These are phyloP conservation scores for Oxyria digyna DNA, from an alignment of 148 eudicot genomes.

Conservation along the genomic window DNA sequence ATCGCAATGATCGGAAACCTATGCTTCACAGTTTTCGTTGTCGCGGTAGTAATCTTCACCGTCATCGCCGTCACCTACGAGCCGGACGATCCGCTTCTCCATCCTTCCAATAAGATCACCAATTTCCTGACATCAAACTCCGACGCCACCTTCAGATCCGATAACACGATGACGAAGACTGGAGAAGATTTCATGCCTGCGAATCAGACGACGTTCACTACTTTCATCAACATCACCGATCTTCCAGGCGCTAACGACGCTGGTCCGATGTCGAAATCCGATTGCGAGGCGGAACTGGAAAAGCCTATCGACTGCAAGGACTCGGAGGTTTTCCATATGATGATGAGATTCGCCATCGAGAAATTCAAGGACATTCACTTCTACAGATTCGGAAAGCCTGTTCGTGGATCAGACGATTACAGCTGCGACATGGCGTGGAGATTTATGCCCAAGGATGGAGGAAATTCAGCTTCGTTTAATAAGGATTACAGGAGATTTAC, in stretches of 20 bases:
- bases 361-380: constrained; percentile 76
- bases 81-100: constrained; percentile 80
- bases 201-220: constrained; percentile 48
- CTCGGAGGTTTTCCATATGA: constrained; percentile 67
- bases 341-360: constrained; percentile 91
- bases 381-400: constrained; percentile 77
- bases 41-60: constrained; percentile 74
- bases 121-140: constrained; percentile 58
- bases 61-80: constrained; percentile 71
- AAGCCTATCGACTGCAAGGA: constrained; percentile 80
- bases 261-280: constrained; percentile 16
- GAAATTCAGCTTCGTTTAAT: constrained; percentile 58
- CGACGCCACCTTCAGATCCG: constrained; percentile 63
- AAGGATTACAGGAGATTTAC: constrained; percentile 76
- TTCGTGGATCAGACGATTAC: constrained; percentile 46
- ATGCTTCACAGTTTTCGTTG: constrained; percentile 58
- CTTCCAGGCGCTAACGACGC: constrained; percentile 28
- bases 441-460: constrained; percentile 87
- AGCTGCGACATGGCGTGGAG: constrained; percentile 98
- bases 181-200: constrained; percentile 88
- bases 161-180: constrained; percentile 51
- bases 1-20: constrained; percentile 65
- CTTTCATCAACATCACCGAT: constrained; percentile 55
- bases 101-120: constrained; percentile 66
- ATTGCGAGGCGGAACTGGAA: constrained; percentile 42